phyloP scores from a whole-genome alignment of 768 basidiomycete genomes.

The Collybia sp. region DNA sequence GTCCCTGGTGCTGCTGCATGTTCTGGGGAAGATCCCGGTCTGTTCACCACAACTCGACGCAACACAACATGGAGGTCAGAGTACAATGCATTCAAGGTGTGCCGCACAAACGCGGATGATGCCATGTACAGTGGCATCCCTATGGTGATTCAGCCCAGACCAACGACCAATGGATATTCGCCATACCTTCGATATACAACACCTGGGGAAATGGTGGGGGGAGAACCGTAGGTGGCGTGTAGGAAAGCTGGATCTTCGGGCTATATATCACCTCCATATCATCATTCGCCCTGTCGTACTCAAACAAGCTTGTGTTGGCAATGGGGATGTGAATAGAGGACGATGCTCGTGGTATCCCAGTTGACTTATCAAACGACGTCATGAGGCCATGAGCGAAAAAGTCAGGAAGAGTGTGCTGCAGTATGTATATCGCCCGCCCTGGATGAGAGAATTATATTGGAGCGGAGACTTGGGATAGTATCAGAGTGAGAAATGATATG shows the following conservation, averaged over 20 bases:
- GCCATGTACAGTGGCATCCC: slow-evolving; percentile 72
- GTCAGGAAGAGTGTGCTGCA: slow-evolving; percentile 64
- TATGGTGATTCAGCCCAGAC: slow-evolving; percentile 16
- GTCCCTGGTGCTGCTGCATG: background rate
- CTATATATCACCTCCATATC: slow-evolving; percentile 56
- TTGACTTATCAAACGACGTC: slow-evolving; percentile 44
- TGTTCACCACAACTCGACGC: slow-evolving; percentile 39
- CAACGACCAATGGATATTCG: background rate
- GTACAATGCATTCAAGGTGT: slow-evolving; percentile 73
- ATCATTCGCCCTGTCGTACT: slow-evolving; percentile 21
- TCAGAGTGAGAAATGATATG: background rate
- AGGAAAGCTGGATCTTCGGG: slow-evolving; percentile 53
- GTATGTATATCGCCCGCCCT: slow-evolving; percentile 70
- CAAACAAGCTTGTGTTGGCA: slow-evolving; percentile 23
- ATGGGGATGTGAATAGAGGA: slow-evolving; percentile 16
- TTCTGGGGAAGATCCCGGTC: slow-evolving; percentile 13
- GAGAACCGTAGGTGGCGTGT: slow-evolving; percentile 63
- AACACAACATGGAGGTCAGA: slow-evolving; percentile 57
- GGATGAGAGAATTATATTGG: slow-evolving; percentile 1
- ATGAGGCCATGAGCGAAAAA: slow-evolving; percentile 71
- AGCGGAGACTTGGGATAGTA: background rate
- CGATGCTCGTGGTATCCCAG: slow-evolving; percentile 28
- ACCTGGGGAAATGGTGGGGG: slow-evolving; percentile 69
- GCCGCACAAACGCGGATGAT: slow-evolving; percentile 64
- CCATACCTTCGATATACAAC: slow-evolving; percentile 65